Base-by-base conservation (phyloP, 306 rosid species). In the Phaseolus lunatus region DNA sequence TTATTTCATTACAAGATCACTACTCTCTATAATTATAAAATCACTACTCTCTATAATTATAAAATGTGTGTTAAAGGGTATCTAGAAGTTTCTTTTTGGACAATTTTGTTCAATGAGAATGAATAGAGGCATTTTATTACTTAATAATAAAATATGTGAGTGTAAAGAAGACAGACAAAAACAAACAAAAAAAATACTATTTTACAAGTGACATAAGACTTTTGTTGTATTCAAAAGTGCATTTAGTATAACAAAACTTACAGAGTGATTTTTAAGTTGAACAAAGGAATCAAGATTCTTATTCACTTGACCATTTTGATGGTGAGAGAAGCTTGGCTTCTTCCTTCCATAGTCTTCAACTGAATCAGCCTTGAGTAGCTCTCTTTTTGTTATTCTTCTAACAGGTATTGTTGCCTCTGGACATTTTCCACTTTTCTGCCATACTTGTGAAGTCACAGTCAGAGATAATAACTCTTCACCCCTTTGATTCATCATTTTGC, bases 381-480 rank as follows among this genome's bases (percentile, higher is more conserved):
- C 86, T 71, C 43, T 50, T 81, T 56, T 76, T 56, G 22, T 35
- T 48, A 90, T 76, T 80, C 92, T 86, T 50, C 97, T 67, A 43
- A 91, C 67, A 9, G 97, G 94, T 82, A 93, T 50, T 23, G 92
- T 88, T 78, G 89, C 93, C 4, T 86, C 18, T 4, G 96, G 91
- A 81, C 98, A 90, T 8, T 66, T 85, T 83, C 97, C 98, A 79
- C 81, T 86, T 79, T 57, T 93, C 33, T 85, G 91, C 98, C 97
- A 93, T 5, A 70, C 13, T 53, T 91, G 97, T 11, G 83, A 78
- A 3, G 65, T 33, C 43, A 57, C 67, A 24, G 3, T 72, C 33
- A 39, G 3, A 16, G 73, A 24, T n/a, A n/a, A n/a, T 23, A 80
- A 70, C 65, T 39, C 45, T 22, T 84, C 73, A 45, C 47, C 61